Evolutionary conservation across 768 basidiomycete species (phyloP), one percentile per base, ranked within the genome.

Genomic region (Xanthoconium stramineum): DNA sequence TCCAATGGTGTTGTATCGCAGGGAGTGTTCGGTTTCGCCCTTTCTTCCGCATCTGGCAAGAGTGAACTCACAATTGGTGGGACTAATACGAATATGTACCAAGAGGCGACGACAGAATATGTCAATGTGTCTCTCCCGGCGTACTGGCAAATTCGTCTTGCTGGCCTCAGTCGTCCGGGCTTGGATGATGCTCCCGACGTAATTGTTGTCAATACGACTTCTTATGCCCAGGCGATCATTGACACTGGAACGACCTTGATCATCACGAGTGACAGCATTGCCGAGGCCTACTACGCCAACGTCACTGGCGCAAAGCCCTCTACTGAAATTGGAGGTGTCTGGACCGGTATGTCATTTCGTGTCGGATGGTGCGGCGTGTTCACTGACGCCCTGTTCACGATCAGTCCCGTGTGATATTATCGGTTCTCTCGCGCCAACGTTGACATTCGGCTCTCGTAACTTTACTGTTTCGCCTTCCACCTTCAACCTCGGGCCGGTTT

Each of bases 31-130:
- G 74, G 76, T 28, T 76, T 85, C 61, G 79, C 80, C 57, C 70
- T 84, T 43, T 72, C 75, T 36, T 61, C 69, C 5, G 62, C 76
- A 12, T 29, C 69, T 17, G 64, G 67, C 12, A 75, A 72, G 24
- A 75, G 80, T n/a, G 80, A 83, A 65, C 75, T 88, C 14, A 79
- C 75, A 56, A 65, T 88, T 47, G 85, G 85, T 30, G 85, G 83
- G 33, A 73, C 75, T 6, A 75, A 88, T 66, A 60, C 61, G 5
- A 58, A 63, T 12, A 65, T 77, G 56, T 84, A 79, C 68, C 76
- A 75, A 15, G 80, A 78, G 12, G 61, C 64, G 4, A 66, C 61
- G 10, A 68, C 83, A 61, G 76, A 76, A 14, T 77, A 75, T 30
- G 39, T 65, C 33, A 49, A 62, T 3, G 69, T 78, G 4, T 69